Base-by-base conservation (phyloP, 441 rosid species). In the Jatropha multifida region DNA sequence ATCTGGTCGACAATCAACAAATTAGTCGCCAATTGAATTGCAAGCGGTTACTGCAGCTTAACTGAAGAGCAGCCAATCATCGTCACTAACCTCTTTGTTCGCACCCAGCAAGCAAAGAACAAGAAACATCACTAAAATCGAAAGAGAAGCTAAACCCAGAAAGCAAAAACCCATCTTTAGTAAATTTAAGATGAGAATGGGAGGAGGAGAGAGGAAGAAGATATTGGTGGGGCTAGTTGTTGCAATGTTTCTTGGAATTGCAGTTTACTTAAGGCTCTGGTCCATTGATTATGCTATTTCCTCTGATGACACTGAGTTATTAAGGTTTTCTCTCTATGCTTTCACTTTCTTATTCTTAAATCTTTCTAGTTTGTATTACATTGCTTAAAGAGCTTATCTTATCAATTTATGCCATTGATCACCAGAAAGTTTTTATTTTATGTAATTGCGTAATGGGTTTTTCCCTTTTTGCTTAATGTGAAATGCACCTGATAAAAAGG, bases 231-330 rank as follows among this genome's bases (percentile, higher is more conserved):
- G 90, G 72, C 78, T 95, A 76, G 51, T 60, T 58, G 76, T 92
- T 79, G 90, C 88, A 59, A 86, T 93, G 89, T 51, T 89, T 69
- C 83, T 95, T 58, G 99, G 98, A 13, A 44, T 87, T 62, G 92
- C 89, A 15, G 87, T 95, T 70, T 95, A 93, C 78, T 80, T 93
- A 26, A 87, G 89, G 84, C 98, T 95, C 4, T 95, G 99, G 99
- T 75, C 91, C 1, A 88, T 90, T 73, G 98, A 95, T 78, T 90
- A 93, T 79, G 85, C 88, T 68, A 77, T 88, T 76, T 89, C 98
- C 15, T 83, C 94, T 23, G 87, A 74, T 46, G 98, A 95, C 55
- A 59, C 97, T 13, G 96, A 95, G 59, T 76, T 89, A 78, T 23
- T 95, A 74, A 92, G 99, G 99, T 95, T 55, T 11, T 55, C 70